Evolutionary conservation across 2,329 filamentous ascomycete species (phyloP).

Genomic region (Ophiosphaerella herpotricha): DNA sequence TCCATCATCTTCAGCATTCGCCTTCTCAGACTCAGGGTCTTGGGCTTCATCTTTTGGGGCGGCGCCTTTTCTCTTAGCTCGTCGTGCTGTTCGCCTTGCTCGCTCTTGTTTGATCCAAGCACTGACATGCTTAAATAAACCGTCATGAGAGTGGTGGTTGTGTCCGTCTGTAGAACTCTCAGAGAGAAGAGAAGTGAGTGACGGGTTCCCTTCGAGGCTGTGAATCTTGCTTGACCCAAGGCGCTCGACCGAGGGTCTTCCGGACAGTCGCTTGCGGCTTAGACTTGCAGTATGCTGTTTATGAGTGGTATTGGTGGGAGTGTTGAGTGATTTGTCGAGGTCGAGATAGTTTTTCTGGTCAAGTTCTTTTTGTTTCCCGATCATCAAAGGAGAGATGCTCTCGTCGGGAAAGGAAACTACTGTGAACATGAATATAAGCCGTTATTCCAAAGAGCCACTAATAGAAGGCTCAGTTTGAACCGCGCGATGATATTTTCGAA

Average conservation of each 20-base stretch:
- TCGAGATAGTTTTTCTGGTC: conserved; percentile 50
- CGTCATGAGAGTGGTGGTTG: conserved; percentile 37
- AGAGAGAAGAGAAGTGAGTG: conserved; percentile 35
- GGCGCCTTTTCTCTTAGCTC: conserved; percentile 55
- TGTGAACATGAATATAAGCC: conserved; percentile 22
- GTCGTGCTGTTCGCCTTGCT: conserved; percentile 64
- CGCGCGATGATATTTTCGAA: background rate
- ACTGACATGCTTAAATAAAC: conserved; percentile 71
- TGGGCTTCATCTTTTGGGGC: conserved; percentile 48
- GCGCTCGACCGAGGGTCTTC: conserved; percentile 46
- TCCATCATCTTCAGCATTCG: conserved; percentile 6
- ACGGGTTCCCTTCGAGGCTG: conserved; percentile 32
- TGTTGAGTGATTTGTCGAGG: conserved; percentile 42
- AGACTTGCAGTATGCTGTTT: conserved; percentile 46
- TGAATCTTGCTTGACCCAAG: conserved; percentile 27
- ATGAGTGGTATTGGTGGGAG: too few species aligned
- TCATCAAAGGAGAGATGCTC: conserved; percentile 53
- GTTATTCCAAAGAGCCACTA: background rate
- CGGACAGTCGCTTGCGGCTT: conserved; percentile 49
- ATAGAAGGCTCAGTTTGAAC: background rate
- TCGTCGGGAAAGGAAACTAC: conserved; percentile 55
- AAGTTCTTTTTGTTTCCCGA: conserved; percentile 51
- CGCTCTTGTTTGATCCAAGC: conserved; percentile 86
- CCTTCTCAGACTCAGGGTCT: conserved; percentile 4
- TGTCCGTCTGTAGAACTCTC: conserved; percentile 35